Evolutionary conservation across 208 protist genomes (phyloP), one percentile per base, ranked within the genome.

Genomic region (Leptomonas pyrrhocoris): DNA sequence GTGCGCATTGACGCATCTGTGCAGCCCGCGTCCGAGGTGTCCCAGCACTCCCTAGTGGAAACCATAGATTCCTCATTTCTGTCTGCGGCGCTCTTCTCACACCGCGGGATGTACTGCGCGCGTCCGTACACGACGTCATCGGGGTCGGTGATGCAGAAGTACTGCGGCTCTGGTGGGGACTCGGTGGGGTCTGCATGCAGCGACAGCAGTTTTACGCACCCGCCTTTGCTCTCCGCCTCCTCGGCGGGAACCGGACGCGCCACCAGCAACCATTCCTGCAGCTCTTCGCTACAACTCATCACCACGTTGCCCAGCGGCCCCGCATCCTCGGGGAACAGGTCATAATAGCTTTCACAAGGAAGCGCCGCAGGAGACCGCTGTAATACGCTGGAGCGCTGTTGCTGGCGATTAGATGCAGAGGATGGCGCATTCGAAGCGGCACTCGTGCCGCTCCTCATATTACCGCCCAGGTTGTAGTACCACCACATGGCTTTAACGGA

Each of bases 51-150:
- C n/a, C n/a, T n/a, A n/a, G n/a, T n/a, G n/a, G n/a, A n/a, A n/a
- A n/a, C n/a, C n/a, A n/a, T n/a, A n/a, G n/a, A n/a, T n/a, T n/a
- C n/a, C n/a, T n/a, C n/a, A n/a, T n/a, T n/a, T n/a, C n/a, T n/a
- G n/a, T n/a, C n/a, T n/a, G n/a, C n/a, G n/a, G n/a, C n/a, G n/a
- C n/a, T n/a, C n/a, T n/a, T n/a, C n/a, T n/a, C n/a, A n/a, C n/a
- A n/a, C n/a, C 16, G 54, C 3, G 40, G 21, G 16, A 62, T n/a
- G 40, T 62, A 62, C 19, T n/a, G 7, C 3, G 57, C 57, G 19
- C 57, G 57, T 6, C 57, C 57, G 57, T 62, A 62, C 40, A 62
- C 57, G 4, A 19, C 57, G 49, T 62, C 57, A 34, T 62, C 57
- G 7, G 57, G 49, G 40, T 46, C 40, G 2, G 9, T 62, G 40